phyloP scores from a whole-genome alignment of 768 basidiomycete genomes.

The Tulasnella sp. region DNA sequence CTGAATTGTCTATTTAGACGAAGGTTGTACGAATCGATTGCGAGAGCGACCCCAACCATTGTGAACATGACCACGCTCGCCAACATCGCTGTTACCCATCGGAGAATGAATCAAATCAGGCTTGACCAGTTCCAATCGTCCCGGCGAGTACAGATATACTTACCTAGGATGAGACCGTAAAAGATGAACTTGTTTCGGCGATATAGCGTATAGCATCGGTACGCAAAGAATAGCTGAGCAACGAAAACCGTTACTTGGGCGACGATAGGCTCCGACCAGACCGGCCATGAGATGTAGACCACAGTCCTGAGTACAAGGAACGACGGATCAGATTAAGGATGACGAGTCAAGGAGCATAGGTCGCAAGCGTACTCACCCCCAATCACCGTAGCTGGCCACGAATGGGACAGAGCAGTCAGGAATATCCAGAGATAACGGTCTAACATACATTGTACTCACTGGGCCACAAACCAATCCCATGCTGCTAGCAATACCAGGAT shows the following conservation, averaged over 20 bases:
- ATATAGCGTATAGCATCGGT: not conserved
- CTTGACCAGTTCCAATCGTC: not conserved
- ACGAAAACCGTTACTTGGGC: not conserved
- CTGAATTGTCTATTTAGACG: not conserved
- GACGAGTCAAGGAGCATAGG: not conserved
- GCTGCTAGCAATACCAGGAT: not conserved
- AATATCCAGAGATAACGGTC: not conserved
- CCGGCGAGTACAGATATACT: not conserved
- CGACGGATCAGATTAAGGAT: not conserved
- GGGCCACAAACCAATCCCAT: not conserved
- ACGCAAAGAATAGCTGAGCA: conserved; percentile 5
- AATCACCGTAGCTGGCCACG: not conserved
- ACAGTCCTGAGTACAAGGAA: not conserved
- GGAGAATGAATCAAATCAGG: not conserved
- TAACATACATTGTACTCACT: not conserved
- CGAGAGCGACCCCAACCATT: not conserved
- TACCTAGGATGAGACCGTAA: not conserved
- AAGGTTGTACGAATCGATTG: not conserved
- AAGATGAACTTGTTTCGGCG: not conserved
- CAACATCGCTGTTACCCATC: not conserved
- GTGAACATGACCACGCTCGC: not conserved
- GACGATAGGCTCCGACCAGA: not conserved
- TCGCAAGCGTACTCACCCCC: not conserved
- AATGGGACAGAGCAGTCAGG: not conserved
- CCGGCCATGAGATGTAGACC: not conserved